Evolutionary conservation across 805 yeast genomes (phyloP), one percentile per base, ranked within the genome.

Genomic region (Sugiyamaella americana): DNA sequence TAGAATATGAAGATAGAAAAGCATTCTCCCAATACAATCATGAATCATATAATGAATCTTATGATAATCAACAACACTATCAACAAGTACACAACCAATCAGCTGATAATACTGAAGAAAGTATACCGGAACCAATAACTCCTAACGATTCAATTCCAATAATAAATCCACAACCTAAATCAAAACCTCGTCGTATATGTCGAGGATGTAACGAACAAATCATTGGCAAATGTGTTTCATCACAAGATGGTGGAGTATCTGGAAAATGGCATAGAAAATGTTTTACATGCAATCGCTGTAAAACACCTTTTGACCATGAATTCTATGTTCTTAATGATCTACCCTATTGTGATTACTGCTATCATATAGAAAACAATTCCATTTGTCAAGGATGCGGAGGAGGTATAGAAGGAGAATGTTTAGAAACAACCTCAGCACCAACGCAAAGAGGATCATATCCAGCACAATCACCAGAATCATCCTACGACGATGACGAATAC

Each of bases 251-350:
- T n/a, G 48, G 54, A 10, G 43, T 64, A 11, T 49, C 59, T 17
- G 98, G 97, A 0, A 91, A 88, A 61, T 93, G 98, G 98, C 98
- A 93, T 61, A 73, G 94, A 35, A 65, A 72, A 13, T 93, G 98
- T 62, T 91, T 93, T 70, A 68, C 69, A 11, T 93, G 98, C 69
- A 66, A 72, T 17, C 64, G 70, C 10, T 91, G 98, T 67, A 65
- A 64, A 5, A 82, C 88, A 56, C 47, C 51, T 29, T 58, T 65
- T 35, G 61, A 51, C 20, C 39, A 54, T 20, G 66, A 64, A 46
- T 66, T 68, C 37, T 93, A 89, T 62, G 95, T 85, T 4, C 72
- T 79, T 37, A 71, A 80, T 26, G 95, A 91, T 65, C 59, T 69
- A 49, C 96, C 98, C 11, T 87, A 80, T 64, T 93, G 98, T 69